These are phyloP conservation scores for Candida andamanensis DNA, from an alignment of 805 yeast species.

Conservation along the genomic window DNA sequence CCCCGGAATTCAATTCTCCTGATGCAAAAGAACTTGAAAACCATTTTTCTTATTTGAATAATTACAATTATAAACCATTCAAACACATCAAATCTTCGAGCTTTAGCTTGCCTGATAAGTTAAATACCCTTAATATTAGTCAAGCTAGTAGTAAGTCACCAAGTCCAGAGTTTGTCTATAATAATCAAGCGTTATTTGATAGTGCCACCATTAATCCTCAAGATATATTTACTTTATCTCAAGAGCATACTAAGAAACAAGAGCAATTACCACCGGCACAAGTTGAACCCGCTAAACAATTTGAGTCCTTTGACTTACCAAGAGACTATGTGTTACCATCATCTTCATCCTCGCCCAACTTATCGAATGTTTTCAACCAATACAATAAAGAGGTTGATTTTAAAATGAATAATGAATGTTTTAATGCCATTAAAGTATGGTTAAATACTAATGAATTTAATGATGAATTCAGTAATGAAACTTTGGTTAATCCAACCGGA, in stretches of 20 bases:
- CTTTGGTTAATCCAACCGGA: slow-evolving; percentile 26
- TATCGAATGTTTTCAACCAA: slow-evolving; percentile 9
- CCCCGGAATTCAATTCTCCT: slow-evolving; percentile 9
- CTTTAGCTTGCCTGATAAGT: slow-evolving; percentile 12
- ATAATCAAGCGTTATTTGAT: slow-evolving; percentile 8
- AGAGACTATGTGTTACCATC: slow-evolving; percentile 12
- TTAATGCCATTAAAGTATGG: slow-evolving; percentile 36
- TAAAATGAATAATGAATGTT: slow-evolving; percentile 36
- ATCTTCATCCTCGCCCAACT: slow-evolving; percentile 16
- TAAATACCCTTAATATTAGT: slow-evolving; percentile 8
- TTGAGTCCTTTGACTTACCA: not conserved
- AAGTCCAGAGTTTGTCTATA: slow-evolving; percentile 12
- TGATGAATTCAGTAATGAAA: slow-evolving; percentile 11
- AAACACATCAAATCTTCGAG: slow-evolving; percentile 6
- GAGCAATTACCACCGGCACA: not conserved
- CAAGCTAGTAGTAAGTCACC: slow-evolving; percentile 10
- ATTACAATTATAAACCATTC: not conserved
- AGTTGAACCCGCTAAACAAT: not conserved
- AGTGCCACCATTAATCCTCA: slow-evolving; percentile 31
- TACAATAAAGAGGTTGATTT: slow-evolving; percentile 12
- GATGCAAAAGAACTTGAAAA: slow-evolving; percentile 1
- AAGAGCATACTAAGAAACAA: not conserved
- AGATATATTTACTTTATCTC: slow-evolving; percentile 16
- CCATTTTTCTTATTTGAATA: too few relatives aligned
- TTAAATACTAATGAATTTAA: slow-evolving; percentile 18